Evolutionary conservation across 169 alveolate genomes (phyloP), one percentile per base, ranked within the genome.

Genomic region (Plasmodium malariae): DNA sequence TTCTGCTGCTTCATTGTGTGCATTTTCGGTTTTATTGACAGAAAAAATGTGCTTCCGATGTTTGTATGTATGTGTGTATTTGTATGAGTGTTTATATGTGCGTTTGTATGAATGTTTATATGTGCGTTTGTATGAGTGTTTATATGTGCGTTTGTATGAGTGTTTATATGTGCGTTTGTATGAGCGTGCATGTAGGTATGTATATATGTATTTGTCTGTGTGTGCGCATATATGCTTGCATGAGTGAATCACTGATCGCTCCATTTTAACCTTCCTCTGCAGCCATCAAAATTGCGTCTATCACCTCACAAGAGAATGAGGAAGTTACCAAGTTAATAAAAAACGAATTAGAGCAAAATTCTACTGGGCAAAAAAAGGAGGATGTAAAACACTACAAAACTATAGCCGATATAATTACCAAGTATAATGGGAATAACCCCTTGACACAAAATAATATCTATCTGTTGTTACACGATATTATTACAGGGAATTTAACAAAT

Each of bases 401-500:
- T 32, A 14, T 83, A 19, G 32, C 21, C 36, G 91, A 83, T n/a
- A 67, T 83, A 36, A 17, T 67, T 4, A 30, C 17, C 28, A n/a
- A 14, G 14, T 83, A 83, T 57, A 55, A 51, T 9, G 60, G 51
- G 11, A 14, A 43, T 1, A 36, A 48, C n/a, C 14, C 24, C 0
- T 21, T 83, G 26, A 67, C 74, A 28, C 65, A 67, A 45, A 19
- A 83, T 48, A 48, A 51, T 40, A 83, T 83, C 2, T 83, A 83
- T 71, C 37, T 49, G 6, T 83, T 83, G 60, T 21, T 83, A 0
- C 63, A 49, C 14, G 54, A 83, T 45, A 65, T 83, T 37, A 30
- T 68, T 49, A 83, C n/a, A 37, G 91, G 91, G 0, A 67, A 83
- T n/a, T 83, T 83, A 45, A 65, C 70, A 26, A 83, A 83, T 59